phyloP scores from a whole-genome alignment of 768 basidiomycete genomes.

The Mycena floridula region DNA sequence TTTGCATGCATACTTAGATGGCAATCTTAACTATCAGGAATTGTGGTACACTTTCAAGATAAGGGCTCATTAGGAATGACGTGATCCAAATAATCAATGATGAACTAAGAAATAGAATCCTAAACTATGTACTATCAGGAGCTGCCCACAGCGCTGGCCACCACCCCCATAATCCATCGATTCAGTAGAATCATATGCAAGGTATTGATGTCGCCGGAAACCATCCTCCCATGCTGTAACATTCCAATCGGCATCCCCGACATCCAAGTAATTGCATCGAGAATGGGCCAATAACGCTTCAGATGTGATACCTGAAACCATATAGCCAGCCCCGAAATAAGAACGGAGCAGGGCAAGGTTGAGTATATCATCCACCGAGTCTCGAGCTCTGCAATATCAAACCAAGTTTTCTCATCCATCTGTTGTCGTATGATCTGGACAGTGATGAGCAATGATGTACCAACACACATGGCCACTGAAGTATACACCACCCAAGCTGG shows the following conservation, averaged over 20 bases:
- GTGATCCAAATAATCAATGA: too few species aligned
- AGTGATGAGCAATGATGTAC: constrained; percentile 5
- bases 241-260: constrained; percentile 21
- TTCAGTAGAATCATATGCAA: constrained; percentile 19
- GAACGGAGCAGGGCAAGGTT: constrained; percentile 11
- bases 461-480: constrained; percentile 4
- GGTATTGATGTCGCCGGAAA: constrained; percentile 16
- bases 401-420: constrained; percentile 15
- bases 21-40: too few species aligned
- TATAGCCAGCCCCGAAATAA: constrained; percentile 13
- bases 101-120: too few species aligned
- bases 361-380: constrained; percentile 15
- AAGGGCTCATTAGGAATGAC: too few species aligned
- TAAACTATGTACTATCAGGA: too few species aligned
- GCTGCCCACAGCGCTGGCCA: constrained; percentile 19
- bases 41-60: too few species aligned
- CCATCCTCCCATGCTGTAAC: constrained; percentile 19
- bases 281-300: constrained; percentile 16
- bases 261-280: constrained; percentile 19
- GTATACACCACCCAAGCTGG: constrained; percentile 20
- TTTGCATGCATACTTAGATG: too few species aligned
- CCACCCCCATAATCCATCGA: constrained; percentile 22
- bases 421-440: constrained; percentile 12
- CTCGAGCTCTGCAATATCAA: constrained; percentile 10
- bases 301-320: constrained; percentile 7